These are phyloP conservation scores for Fraxinus excelsior DNA, from an alignment of 257 asterid species.

Conservation along the genomic window DNA sequence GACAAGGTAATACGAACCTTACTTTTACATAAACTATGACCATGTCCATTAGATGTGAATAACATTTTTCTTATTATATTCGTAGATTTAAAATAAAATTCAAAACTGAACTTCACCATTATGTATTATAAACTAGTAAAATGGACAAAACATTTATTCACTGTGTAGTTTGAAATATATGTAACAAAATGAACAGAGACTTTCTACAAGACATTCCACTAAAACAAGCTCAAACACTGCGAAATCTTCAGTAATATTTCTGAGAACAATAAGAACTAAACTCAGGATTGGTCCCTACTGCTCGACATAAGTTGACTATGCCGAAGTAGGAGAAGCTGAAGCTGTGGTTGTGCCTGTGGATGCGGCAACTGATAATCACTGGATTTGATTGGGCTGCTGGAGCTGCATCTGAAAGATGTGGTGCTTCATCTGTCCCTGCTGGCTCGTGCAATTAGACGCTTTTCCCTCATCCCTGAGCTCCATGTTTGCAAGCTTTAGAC, in stretches of 20 bases:
- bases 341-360: slow-evolving; percentile 36
- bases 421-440: slow-evolving; percentile 48
- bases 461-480: slow-evolving; percentile 59
- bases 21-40: too few species aligned
- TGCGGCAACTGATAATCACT: slow-evolving; percentile 40
- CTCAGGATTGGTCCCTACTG: slow-evolving; percentile 1
- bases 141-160: slow-evolving; percentile 20
- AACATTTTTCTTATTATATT: too few species aligned
- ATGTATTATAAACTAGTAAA: slow-evolving; percentile 16
- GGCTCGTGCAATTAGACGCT: slow-evolving; percentile 38
- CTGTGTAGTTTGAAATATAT: slow-evolving; percentile 24
- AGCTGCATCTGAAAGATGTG: slow-evolving; percentile 49
- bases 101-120: neutral
- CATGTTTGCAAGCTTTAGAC: slow-evolving; percentile 51
- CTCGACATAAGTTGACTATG: slow-evolving; percentile 26
- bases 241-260: neutral
- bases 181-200: slow-evolving; percentile 20
- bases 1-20: too few species aligned
- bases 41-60: too few species aligned
- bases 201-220: slow-evolving; percentile 12
- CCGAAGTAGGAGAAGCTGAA: slow-evolving; percentile 50
- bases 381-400: slow-evolving; percentile 48
- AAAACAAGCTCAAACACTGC: neutral
- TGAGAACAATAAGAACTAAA: neutral
- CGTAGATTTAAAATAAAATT: too few species aligned